These are phyloP conservation scores for Eucalyptus microcorys DNA, from an alignment of 345 rosid genomes.

Conservation along the genomic window DNA sequence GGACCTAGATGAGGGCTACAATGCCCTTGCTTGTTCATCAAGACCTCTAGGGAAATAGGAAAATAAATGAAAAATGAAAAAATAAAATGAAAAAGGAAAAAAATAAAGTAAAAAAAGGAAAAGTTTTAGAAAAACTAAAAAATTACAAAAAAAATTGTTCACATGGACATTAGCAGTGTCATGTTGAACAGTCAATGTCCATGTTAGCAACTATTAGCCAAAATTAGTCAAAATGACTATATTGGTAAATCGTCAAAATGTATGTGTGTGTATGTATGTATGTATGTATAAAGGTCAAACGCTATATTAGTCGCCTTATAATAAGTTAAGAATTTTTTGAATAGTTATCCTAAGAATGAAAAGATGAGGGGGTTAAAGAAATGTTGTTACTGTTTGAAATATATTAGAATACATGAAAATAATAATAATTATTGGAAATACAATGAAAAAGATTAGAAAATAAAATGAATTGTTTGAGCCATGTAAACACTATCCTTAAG, in stretches of 20 bases:
- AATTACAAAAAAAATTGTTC: background rate
- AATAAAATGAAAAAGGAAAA: no score
- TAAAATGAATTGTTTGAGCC: no score
- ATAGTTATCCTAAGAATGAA: background rate
- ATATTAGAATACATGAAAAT: no score
- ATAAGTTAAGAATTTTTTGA: background rate
- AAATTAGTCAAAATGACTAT: no score
- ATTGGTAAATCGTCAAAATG: no score
- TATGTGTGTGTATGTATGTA: no score
- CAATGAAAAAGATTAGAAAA: no score
- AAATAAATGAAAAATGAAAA: accelerated
- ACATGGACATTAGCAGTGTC: background rate
- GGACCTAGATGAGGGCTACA: no score
- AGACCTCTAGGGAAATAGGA: background rate
- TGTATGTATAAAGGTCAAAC: no score
- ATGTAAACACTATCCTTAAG: no score
- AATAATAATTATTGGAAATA: no score
- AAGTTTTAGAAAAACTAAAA: no score
- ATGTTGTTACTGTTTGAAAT: background rate
- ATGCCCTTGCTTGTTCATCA: background rate
- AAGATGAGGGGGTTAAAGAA: background rate
- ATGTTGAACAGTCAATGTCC: accelerated
- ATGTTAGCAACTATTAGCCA: background rate
- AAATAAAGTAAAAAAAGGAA: background rate
- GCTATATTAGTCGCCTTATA: background rate